Percentiles rank a stretch among this genome's conserved stretches.
Evolutionary conservation across 1,139 yeast genomes (phyloP).

Genomic region (Casaregolazyma lundiana): DNA sequence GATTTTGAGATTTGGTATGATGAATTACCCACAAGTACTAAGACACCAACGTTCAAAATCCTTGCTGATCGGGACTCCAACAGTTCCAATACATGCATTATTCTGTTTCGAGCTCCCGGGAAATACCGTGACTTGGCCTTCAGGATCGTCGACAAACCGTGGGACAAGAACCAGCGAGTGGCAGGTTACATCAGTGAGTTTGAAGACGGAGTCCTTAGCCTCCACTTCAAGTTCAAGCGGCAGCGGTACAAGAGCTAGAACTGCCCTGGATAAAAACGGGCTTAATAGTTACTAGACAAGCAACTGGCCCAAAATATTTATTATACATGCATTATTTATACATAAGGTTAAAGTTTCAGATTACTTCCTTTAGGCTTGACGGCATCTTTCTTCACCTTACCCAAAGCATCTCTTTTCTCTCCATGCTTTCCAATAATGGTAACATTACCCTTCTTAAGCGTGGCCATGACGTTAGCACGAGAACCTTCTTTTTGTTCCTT

Average conservation of each 20-base stretch:
- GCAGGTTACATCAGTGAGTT: constrained; percentile 33
- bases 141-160: constrained; percentile 34
- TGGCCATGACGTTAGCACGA: constrained; percentile 62
- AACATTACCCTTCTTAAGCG: constrained; percentile 69
- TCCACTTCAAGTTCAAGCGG: constrained; percentile 35
- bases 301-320: not conserved
- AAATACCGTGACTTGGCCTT: constrained; percentile 37
- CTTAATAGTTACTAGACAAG: no score
- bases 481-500: constrained; percentile 47
- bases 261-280: no score
- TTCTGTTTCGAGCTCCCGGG: constrained; percentile 33
- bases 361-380: constrained; percentile 23
- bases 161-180: constrained; percentile 34
- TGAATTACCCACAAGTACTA: constrained; percentile 25
- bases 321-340: constrained; percentile 7
- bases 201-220: constrained; percentile 35
- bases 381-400: constrained; percentile 51
- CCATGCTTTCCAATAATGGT: constrained; percentile 79
- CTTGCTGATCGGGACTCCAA: constrained; percentile 16
- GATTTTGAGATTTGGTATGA: constrained; percentile 37
- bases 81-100: constrained; percentile 25
- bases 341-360: constrained; percentile 27
- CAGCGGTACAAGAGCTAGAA: constrained; percentile 29
- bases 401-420: constrained; percentile 66
- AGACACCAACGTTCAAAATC: constrained; percentile 33